Conservation (phyloP, 345 rosid species). For the Camelina laxa region DNA sequence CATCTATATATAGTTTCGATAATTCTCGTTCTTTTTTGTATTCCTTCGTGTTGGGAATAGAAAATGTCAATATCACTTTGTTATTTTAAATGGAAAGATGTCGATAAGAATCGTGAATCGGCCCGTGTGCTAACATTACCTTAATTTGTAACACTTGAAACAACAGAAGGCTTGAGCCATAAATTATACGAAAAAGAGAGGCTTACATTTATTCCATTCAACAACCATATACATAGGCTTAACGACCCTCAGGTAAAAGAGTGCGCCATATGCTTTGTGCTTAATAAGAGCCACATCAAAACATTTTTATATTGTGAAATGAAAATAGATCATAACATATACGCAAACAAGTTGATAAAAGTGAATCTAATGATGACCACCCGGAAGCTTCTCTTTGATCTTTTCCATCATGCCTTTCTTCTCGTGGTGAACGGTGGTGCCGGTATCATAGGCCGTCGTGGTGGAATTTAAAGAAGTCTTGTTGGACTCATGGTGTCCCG, state of each 20-base stretch:
- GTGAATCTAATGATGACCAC: conserved; percentile 33
- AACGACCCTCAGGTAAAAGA: neutral
- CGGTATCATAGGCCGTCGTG: conserved; percentile 40
- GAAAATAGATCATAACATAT: neutral
- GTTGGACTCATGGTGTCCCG: conserved; percentile 49
- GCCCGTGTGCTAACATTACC: neutral
- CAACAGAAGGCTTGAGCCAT: conserved; percentile 13
- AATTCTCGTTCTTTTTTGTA: neutral
- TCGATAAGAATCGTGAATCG: neutral
- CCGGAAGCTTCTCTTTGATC: conserved; percentile 70
- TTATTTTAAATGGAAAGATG: neutral
- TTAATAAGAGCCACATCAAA: neutral
- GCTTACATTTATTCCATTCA: neutral
- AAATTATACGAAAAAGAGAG: conserved; percentile 7
- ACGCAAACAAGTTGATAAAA: neutral
- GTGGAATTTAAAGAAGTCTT: conserved; percentile 38
- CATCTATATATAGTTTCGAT: neutral
- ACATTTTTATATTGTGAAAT: neutral
- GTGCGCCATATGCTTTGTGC: neutral
- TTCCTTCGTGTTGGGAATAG: neutral
- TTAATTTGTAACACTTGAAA: neutral
- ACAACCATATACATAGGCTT: neutral
- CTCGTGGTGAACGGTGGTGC: conserved; percentile 45
- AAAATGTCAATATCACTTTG: neutral
- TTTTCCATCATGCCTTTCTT: conserved; percentile 71